Conservation (phyloP, 2,329 filamentous ascomycete species). For the Achaetomium macrosporum region DNA sequence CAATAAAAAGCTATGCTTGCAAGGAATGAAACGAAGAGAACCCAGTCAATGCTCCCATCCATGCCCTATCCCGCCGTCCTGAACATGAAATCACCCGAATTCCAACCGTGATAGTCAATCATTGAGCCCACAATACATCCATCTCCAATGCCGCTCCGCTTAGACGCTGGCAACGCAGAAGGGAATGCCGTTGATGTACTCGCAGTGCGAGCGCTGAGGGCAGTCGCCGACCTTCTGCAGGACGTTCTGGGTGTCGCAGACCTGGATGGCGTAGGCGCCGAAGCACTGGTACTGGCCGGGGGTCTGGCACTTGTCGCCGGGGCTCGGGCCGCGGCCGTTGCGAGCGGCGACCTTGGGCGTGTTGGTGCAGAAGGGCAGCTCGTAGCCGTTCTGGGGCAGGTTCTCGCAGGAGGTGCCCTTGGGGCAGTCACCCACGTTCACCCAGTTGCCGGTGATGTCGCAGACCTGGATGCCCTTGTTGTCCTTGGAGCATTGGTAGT, state of each 20-base stretch:
- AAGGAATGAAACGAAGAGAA: constrained; percentile 7
- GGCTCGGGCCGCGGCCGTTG: constrained; percentile 19
- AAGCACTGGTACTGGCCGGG: constrained; percentile 24
- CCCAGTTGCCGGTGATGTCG: constrained; percentile 21
- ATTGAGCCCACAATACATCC: neutral
- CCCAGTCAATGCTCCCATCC: neutral
- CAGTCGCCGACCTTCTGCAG: constrained; percentile 23
- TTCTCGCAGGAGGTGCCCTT: constrained; percentile 22
- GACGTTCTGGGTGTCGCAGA: constrained; percentile 22
- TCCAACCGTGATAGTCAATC: neutral
- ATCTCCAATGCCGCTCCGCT: neutral
- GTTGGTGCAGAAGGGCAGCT: constrained; percentile 26
- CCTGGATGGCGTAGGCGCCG: constrained; percentile 25
- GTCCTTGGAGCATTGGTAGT: constrained; percentile 24
- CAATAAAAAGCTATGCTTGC: neutral
- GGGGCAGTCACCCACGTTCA: constrained; percentile 26
- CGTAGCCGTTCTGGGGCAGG: constrained; percentile 24
- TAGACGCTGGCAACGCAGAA: constrained; percentile 21
- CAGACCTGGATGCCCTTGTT: constrained; percentile 26
- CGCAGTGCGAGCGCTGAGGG: constrained; percentile 22
- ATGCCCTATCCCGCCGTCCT: neutral
- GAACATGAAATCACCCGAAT: neutral
- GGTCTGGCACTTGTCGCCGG: constrained; percentile 19
- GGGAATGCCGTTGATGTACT: constrained; percentile 23
- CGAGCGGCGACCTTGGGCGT: constrained; percentile 6